Base-by-base conservation (phyloP, 306 rosid species). In the Coriaria nepalensis region DNA sequence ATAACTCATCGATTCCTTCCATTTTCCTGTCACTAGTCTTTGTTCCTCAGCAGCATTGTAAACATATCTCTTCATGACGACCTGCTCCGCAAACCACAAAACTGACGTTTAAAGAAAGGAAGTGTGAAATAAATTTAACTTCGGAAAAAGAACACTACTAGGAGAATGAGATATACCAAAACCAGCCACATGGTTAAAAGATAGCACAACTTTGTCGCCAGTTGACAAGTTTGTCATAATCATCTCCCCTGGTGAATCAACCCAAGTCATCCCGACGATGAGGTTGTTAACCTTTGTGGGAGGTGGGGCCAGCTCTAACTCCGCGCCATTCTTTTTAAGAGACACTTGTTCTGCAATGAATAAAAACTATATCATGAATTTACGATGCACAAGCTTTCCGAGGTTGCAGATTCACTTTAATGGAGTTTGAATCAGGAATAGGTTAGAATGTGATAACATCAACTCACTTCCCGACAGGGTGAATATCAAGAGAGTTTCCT, bases 191-290 rank as follows among this genome's bases (percentile, higher is more conserved):
- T 49, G 93, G 95, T 80, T 88, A 72, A 88, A 78, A 69, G 76
- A 83, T 45, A 81, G 56, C 50, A 83, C 82, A 52, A 68, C 94
- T 72, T 88, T 88, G 77, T 88, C 94, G 35, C 93, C 95, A 9
- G 96, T 83, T 10, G 82, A 62, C 65, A 75, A 62, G 76, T 83
- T 88, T 4, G 83, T 74, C 86, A 88, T 78, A 56, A 83, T 60
- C 90, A 88, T 83, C 66, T 83, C 95, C 63, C 95, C 96, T 6
- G 93, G 88, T 40, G 95, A 83, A 68, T 88, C 96, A 58, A 81
- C 73, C 96, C 95, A 88, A 6, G 96, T 88, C 47, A 88, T 81
- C 53, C 96, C 96, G 57, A 83, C 83, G 60, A 88, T 88, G 55
- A 88, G 65, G 70, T 88, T 88, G 74, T 83, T 83, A 54, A 83